Conservation (phyloP, 768 basidiomycete species). For the Xerocomus spinulosus region DNA sequence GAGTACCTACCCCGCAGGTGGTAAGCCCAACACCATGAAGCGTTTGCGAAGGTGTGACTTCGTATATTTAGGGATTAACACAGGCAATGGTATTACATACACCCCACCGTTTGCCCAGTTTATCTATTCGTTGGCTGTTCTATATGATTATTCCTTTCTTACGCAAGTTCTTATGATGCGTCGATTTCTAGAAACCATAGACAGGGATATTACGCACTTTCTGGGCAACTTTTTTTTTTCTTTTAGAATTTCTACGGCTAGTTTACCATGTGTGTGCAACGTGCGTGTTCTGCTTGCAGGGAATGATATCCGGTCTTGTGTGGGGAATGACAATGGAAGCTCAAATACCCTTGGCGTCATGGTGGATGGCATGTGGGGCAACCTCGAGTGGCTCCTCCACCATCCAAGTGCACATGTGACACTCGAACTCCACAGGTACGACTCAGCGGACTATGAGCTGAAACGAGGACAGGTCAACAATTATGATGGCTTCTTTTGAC, state of each 20-base stretch:
- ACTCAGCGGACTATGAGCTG: not conserved
- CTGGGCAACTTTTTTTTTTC: slow-evolving; percentile 5
- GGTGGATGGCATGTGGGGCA: slow-evolving; percentile 5
- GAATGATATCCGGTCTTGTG: slow-evolving; percentile 8
- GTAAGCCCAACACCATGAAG: slow-evolving; percentile 34
- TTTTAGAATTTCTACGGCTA: slow-evolving; percentile 10
- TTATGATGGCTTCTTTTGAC: not conserved
- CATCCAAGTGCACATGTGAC: not conserved
- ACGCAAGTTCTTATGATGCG: slow-evolving; percentile 22
- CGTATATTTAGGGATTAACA: slow-evolving; percentile 23
- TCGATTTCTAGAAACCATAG: slow-evolving; percentile 24
- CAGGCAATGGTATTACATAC: slow-evolving; percentile 25
- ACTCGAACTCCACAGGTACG: not conserved
- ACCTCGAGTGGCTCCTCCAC: not conserved
- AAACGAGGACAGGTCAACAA: not conserved
- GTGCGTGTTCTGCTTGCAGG: slow-evolving; percentile 13
- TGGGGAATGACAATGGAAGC: slow-evolving; percentile 22
- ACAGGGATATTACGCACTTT: slow-evolving; percentile 13
- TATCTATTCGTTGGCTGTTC: slow-evolving; percentile 34
- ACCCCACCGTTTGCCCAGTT: slow-evolving; percentile 16
- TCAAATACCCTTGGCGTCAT: not conserved
- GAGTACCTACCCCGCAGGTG: slow-evolving; percentile 32
- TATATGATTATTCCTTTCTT: slow-evolving; percentile 39
- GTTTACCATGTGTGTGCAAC: slow-evolving; percentile 14
- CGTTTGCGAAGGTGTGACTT: slow-evolving; percentile 29